Evolutionary conservation across 768 basidiomycete genomes (phyloP), one percentile per base, ranked within the genome.

Genomic region (Tulasnella sp.): DNA sequence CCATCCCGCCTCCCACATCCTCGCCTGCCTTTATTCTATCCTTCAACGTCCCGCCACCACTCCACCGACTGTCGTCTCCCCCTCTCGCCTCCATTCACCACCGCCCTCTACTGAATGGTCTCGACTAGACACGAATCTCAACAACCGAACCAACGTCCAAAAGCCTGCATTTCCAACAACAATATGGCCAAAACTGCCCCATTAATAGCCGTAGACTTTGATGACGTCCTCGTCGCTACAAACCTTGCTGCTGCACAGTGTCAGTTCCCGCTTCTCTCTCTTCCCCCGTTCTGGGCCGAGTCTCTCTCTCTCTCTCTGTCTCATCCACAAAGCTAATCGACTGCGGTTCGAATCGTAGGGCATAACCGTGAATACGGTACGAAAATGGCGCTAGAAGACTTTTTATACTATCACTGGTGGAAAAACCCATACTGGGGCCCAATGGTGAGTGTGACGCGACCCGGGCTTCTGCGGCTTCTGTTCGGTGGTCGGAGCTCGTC

Each of bases 221-320:
- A 91, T 77, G 91, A 91, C 82, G 91, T 91, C 45, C 82, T 91
- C 75, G 84, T 88, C 77, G 81, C 86, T 80, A 92, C 90, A n/a
- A 92, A 91, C 81, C 77, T 82, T 49, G 82, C 83, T 31, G 85
- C 91, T 25, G 86, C 87, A 19, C 80, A 87, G 45, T 92, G 91
- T 81, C 14, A 40, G 34, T 25, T 71, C 31, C 37, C n/a, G 31
- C 34, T 39, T 67, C 34, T 29, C 36, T 71, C 2, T n/a, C 68
- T 29, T 22, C 52, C 71, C 15, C 31, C 29, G n/a, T 25, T 25
- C 7, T 64, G 58, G 58, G 58, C n/a, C n/a, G n/a, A n/a, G n/a
- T n/a, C n/a, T n/a, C n/a, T n/a, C n/a, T n/a, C n/a, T 64, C 72
- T 58, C 29, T 52, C 76, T 39, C 77, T 6, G 1, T n/a, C 49